Evolutionary conservation across 306 rosid species (phyloP).

Genomic region (Betula pendula): DNA sequence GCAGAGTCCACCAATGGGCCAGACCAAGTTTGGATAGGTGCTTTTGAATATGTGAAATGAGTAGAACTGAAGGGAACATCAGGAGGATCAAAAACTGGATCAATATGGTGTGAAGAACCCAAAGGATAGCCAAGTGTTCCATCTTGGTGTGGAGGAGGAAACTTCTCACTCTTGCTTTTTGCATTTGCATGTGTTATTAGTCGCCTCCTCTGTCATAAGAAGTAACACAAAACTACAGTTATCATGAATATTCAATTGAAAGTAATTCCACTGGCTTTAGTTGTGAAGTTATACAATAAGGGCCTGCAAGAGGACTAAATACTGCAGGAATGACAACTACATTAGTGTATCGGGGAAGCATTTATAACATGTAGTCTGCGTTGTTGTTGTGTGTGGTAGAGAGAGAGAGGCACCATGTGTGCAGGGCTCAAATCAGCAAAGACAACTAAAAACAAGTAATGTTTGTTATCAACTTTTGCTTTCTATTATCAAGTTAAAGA

Average conservation of each 20-base stretch:
- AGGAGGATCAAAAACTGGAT: constrained; percentile 83
- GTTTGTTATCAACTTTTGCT: too few species aligned
- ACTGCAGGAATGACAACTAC: not conserved
- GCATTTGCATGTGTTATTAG: constrained; percentile 92
- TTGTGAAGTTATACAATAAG: not conserved
- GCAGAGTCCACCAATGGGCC: constrained; percentile 84
- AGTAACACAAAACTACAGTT: constrained; percentile 11
- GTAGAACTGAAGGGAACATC: constrained; percentile 89
- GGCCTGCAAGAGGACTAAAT: not conserved
- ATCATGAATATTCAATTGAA: constrained; percentile 10
- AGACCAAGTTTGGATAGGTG: constrained; percentile 87
- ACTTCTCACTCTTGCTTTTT: constrained; percentile 98
- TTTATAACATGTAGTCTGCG: not conserved
- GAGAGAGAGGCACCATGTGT: not conserved
- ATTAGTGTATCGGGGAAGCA: not conserved
- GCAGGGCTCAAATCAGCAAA: not conserved
- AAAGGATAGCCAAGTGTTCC: constrained; percentile 89
- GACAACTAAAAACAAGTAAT: not conserved
- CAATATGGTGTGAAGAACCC: constrained; percentile 87
- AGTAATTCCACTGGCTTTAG: constrained; percentile 6
- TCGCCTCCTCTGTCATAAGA: constrained; percentile 71
- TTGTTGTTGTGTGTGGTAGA: not conserved
- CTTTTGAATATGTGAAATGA: constrained; percentile 75
- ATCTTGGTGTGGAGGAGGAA: constrained; percentile 99
- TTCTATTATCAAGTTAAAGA: too few species aligned